Base-by-base conservation (phyloP, 768 basidiomycete species). In the Cystofilobasidium capitatum region DNA sequence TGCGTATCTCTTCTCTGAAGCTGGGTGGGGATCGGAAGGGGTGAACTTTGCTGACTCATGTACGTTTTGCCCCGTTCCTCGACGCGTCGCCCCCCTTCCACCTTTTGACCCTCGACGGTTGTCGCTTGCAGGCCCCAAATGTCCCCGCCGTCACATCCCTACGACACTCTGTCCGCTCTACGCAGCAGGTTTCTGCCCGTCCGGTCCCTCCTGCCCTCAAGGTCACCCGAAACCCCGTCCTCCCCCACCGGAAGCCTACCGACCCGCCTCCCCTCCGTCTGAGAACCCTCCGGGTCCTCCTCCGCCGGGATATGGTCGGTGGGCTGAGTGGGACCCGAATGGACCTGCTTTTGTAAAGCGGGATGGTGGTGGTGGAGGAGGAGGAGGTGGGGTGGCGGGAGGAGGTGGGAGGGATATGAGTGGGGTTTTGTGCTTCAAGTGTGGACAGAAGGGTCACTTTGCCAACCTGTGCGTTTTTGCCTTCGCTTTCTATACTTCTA, bases 1-100 rank as follows among this genome's bases (percentile, higher is more conserved):
- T 92, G 68, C 66, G 84, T 79, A 20, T 49, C n/a, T 54, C 45
- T 31, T 64, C 66, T 17, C 36, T 74, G 91, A 92, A 93, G 36
- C 91, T 91, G 98, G 77, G 86, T 94, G 44, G 84, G 93, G 57
- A 84, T 90, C 60, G 89, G 92, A 51, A 85, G 88, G 16, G 98
- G 96, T 76, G 90, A 91, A 71, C 79, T 44, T 9, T 20, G 49
- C 49, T 51, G 22, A 51, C 49, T n/a, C n/a, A n/a, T n/a, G n/a
- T n/a, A n/a, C n/a, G n/a, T n/a, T n/a, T 51, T 24, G 49, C 20
- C n/a, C 33, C 10, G 33, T n/a, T 22, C 5, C 22, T 17, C 58
- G 8, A 36, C 33, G 57, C 57, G 14, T n/a, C 33, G 14, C 33
- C 24, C 31, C n/a, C 31, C 31, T 58, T 31, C 14, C 20, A 10